Base-by-base conservation (phyloP, 371 early-diverging fungal species). In the Apophysomyces variabilis region DNA sequence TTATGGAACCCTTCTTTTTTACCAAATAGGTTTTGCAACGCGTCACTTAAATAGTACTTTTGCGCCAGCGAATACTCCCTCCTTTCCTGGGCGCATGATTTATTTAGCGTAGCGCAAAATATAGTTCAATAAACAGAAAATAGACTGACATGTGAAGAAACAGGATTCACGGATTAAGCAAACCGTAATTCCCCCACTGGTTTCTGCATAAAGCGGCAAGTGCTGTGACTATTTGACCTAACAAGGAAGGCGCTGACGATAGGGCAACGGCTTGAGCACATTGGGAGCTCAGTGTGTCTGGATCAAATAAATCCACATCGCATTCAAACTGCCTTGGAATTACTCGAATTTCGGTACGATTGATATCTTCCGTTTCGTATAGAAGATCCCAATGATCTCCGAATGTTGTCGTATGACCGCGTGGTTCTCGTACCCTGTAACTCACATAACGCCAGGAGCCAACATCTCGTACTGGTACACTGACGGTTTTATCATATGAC, bases 251-350 rank as follows among this genome's bases (percentile, higher is more conserved):
- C 3, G 32, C 3, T 26, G 32, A 26, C 32, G 32, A 26, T 26
- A 26, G 32, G 3, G 32, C 32, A 12, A 26, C 14, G 35, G 37
- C 21, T 44, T 41, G 54, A 5, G 9, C 16, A 50, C 21, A 50
- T 5, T 16, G 12, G 14, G 61, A 45, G 5, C 36, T 63, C 6
- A 61, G 57, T 21, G 38, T 36, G 13, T 69, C 56, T 18, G 70
- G 70, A 59, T 70, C 66, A 38, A 70, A 47, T 44, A 70, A 38
- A 43, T 66, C 57, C 4, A 60, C 46, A 39, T 70, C 66, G 39
- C 70, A 70, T 21, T 54, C 60, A 38, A 70, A 70, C 1, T 62
- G 45, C 14, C 50, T 39, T 8, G 70, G 66, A 1, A 36, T 37
- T 14, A 70, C 16, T 1, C 56, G 61, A 37, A 59, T 38, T 7